Evolutionary conservation across 2,329 filamentous ascomycete species (phyloP).

Genomic region (Penicillium sp.): DNA sequence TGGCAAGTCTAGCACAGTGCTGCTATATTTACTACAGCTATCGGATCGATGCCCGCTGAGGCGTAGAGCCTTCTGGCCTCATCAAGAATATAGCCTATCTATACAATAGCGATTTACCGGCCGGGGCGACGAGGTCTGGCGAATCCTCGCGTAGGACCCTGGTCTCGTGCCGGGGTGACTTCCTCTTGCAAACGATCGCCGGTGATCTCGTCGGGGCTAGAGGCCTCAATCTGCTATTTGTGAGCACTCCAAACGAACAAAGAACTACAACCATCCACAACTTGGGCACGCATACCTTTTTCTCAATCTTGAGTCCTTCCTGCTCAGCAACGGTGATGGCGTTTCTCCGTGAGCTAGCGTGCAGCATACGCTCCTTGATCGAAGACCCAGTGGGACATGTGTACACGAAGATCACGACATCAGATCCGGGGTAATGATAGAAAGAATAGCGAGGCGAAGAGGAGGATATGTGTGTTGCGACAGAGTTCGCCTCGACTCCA

Average conservation of each 20-base stretch:
- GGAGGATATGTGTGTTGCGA: conserved; percentile 51
- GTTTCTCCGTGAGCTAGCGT: conserved; percentile 58
- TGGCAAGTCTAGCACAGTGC: neutral
- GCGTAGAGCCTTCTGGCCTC: neutral
- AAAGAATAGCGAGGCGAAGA: conserved; percentile 61
- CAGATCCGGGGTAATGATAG: conserved; percentile 54
- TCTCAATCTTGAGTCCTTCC: conserved; percentile 57
- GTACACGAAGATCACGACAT: conserved; percentile 60
- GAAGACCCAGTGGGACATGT: conserved; percentile 61
- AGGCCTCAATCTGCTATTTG: conserved; percentile 55
- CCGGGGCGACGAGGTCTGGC: conserved; percentile 65
- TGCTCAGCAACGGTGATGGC: conserved; percentile 56
- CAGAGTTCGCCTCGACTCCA: conserved; percentile 44
- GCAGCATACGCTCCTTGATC: conserved; percentile 66
- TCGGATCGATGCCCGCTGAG: neutral
- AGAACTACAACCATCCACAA: neutral
- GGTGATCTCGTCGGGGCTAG: conserved; percentile 58
- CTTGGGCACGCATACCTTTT: conserved; percentile 48
- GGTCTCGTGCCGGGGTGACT: conserved; percentile 52
- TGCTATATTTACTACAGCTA: conserved; percentile 1
- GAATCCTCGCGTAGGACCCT: conserved; percentile 54
- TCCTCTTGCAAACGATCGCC: conserved; percentile 54
- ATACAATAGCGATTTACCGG: conserved; percentile 33
- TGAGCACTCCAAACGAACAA: conserved; percentile 20
- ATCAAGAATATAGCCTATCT: neutral